These are phyloP conservation scores for Globisporangium orthogonon DNA, from an alignment of 352 stramenopile species.

Conservation along the genomic window DNA sequence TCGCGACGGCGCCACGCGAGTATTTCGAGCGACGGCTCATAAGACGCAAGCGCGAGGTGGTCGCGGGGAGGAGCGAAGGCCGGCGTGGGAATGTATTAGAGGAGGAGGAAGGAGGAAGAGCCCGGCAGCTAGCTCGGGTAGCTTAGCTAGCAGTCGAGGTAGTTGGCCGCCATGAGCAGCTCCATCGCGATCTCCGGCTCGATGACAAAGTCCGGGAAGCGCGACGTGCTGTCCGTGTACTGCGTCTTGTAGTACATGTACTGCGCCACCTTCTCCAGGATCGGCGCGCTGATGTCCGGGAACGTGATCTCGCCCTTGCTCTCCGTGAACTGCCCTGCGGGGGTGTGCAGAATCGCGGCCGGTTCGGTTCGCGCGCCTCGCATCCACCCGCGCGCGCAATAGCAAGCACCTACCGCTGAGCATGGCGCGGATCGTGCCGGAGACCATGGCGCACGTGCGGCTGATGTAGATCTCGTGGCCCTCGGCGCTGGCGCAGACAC, in stretches of 20 bases:
- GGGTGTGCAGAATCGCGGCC: no score
- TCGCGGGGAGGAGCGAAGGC: no score
- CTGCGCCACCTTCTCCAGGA: slow-evolving; percentile 97
- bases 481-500: slow-evolving; percentile 68
- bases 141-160: slow-evolving; percentile 87
- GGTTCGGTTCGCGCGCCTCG: no score
- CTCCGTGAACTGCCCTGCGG: slow-evolving; percentile 86
- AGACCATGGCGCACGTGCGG: slow-evolving; percentile 91
- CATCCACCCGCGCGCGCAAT: not conserved
- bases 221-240: slow-evolving; percentile 91
- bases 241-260: slow-evolving; percentile 99
- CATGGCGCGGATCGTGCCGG: slow-evolving; percentile 96
- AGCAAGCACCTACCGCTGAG: slow-evolving; percentile 75
- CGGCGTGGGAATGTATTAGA: no score
- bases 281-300: slow-evolving; percentile 92
- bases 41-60: no score
- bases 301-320: slow-evolving; percentile 96
- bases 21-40: no score
- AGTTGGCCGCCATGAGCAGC: slow-evolving; percentile 97
- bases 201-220: slow-evolving; percentile 97
- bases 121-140: slow-evolving; percentile 22
- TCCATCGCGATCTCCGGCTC: slow-evolving; percentile 97
- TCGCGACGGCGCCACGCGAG: no score
- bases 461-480: slow-evolving; percentile 95
- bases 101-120: not conserved